Conservation (phyloP, 805 yeast species). For the Clavispora asparagi region DNA sequence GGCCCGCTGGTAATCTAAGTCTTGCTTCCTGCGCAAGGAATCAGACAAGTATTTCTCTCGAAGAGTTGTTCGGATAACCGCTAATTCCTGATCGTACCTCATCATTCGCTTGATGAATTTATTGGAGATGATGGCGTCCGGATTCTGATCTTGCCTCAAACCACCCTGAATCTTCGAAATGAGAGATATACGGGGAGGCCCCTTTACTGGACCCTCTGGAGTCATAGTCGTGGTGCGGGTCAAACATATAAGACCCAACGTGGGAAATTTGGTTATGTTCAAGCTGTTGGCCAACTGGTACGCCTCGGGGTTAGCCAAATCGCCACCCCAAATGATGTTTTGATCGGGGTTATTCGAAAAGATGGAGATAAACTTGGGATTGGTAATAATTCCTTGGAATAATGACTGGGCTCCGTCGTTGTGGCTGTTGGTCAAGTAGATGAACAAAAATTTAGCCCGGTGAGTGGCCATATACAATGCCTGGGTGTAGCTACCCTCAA, state of each 20-base stretch:
- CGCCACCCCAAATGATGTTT: conserved; percentile 78
- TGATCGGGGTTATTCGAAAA: conserved; percentile 39
- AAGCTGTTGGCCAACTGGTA: conserved; percentile 76
- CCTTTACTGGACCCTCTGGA: conserved; percentile 48
- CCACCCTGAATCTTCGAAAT: conserved; percentile 63
- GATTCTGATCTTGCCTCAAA: conserved; percentile 36
- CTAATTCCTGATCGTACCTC: conserved; percentile 57
- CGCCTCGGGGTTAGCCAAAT: conserved; percentile 75
- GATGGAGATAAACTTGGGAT: conserved; percentile 41
- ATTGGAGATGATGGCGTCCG: conserved; percentile 25
- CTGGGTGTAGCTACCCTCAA: conserved; percentile 74
- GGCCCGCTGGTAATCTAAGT: conserved; percentile 68
- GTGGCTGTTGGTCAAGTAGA: conserved; percentile 67
- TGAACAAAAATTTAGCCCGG: conserved; percentile 65
- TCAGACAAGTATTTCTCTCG: conserved; percentile 56
- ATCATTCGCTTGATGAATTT: conserved; percentile 44
- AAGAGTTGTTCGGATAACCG: conserved; percentile 56
- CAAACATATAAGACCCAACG: conserved; percentile 68
- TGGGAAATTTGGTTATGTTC: conserved; percentile 72
- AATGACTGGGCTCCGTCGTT: conserved; percentile 58
- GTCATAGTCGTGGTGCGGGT: conserved; percentile 53
- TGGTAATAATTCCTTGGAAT: conserved; percentile 49
- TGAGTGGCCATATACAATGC: conserved; percentile 68
- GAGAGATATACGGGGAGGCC: conserved; percentile 54
- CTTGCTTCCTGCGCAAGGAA: conserved; percentile 64